phyloP scores from a whole-genome alignment of 1,139 yeast genomes.

The Geotrichum candidum region DNA sequence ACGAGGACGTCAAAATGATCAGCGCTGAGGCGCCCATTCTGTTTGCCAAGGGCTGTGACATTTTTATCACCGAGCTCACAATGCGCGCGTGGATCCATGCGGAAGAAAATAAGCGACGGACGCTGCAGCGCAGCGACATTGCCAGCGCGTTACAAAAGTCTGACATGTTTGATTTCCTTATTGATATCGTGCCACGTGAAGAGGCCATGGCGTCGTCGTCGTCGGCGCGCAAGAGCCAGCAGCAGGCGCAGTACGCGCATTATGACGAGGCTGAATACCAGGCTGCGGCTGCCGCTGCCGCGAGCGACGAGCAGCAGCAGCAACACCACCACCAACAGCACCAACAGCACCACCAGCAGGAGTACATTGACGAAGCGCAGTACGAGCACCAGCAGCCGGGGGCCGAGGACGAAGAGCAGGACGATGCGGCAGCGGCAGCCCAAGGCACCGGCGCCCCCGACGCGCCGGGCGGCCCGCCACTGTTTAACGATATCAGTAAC shows the following conservation, averaged over 20 bases:
- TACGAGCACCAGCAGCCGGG: constrained; percentile 13
- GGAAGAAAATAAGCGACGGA: constrained; percentile 89
- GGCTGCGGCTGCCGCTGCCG: constrained; percentile 13
- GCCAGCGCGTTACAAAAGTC: constrained; percentile 92
- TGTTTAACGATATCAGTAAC: constrained; percentile 23
- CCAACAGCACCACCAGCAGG: constrained; percentile 8
- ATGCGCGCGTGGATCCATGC: constrained; percentile 99
- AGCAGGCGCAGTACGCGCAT: constrained; percentile 13
- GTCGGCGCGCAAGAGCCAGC: constrained; percentile 16
- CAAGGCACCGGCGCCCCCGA: constrained; percentile 1
- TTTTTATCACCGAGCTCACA: constrained; percentile 90
- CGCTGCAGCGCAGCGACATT: constrained; percentile 87
- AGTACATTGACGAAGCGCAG: constrained; percentile 3
- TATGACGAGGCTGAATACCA: constrained; percentile 12
- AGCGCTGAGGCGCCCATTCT: constrained; percentile 96
- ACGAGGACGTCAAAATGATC: constrained; percentile 94
- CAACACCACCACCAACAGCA: constrained; percentile 6
- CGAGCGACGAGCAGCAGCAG: constrained; percentile 13
- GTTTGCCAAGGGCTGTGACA: constrained; percentile 96
- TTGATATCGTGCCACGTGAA: constrained; percentile 86
- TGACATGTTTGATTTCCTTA: constrained; percentile 94
- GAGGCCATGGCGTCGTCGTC: constrained; percentile 28
- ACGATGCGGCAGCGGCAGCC: neutral
- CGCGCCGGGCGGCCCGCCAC: constrained; percentile 1
- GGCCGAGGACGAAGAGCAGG: constrained; percentile 11